Conservation (phyloP, 1,284 basidiomycete genomes). For the Calocybe gambosa region DNA sequence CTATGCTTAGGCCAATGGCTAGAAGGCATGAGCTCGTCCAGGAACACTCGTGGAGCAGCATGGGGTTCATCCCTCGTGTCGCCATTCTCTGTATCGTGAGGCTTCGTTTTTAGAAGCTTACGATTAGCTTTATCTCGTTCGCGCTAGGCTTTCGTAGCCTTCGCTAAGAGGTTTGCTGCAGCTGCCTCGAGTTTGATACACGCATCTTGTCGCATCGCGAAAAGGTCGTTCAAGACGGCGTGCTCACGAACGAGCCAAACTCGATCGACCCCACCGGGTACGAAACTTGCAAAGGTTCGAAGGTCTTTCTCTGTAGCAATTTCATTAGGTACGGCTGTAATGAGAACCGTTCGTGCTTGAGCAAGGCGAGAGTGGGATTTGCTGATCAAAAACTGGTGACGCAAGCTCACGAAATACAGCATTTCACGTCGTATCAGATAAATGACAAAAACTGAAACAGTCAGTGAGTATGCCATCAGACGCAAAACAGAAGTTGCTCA, state of each 20-base stretch:
- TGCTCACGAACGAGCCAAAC: slow-evolving; percentile 71
- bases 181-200: slow-evolving; percentile 62
- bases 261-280: slow-evolving; percentile 73
- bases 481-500: slow-evolving; percentile 8
- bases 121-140: slow-evolving; percentile 24
- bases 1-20: slow-evolving; percentile 55
- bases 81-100: slow-evolving; percentile 25
- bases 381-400: slow-evolving; percentile 66
- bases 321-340: slow-evolving; percentile 66
- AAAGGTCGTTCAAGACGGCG: slow-evolving; percentile 52
- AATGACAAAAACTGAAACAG: slow-evolving; percentile 56
- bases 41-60: slow-evolving; percentile 24
- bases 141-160: slow-evolving; percentile 38
- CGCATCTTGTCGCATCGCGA: slow-evolving; percentile 50
- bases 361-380: slow-evolving; percentile 56
- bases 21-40: slow-evolving; percentile 50
- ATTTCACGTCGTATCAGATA: slow-evolving; percentile 65
- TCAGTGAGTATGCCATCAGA: not conserved
- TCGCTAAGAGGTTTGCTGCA: slow-evolving; percentile 51
- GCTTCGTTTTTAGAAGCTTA: slow-evolving; percentile 23
- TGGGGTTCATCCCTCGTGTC: slow-evolving; percentile 16
- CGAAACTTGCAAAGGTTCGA: slow-evolving; percentile 56
- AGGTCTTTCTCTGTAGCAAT: slow-evolving; percentile 58
- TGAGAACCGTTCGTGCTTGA: slow-evolving; percentile 73
- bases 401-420: slow-evolving; percentile 55